Base-by-base conservation (phyloP, 352 stramenopile species). In the Pythium chondricola region DNA sequence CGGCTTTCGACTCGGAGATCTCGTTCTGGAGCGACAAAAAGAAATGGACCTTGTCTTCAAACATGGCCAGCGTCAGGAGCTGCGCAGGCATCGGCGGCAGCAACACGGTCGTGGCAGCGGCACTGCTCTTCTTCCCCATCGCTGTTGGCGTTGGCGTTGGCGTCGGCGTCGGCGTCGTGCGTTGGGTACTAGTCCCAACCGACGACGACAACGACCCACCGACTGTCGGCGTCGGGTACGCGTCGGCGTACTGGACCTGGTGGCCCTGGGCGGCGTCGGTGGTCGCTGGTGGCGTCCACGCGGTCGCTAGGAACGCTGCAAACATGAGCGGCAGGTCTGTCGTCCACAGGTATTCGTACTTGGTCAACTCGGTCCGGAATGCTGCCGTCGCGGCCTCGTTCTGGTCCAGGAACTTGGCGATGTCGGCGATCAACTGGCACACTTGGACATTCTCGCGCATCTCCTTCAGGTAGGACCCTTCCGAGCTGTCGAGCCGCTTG, bases 281-380 rank as follows among this genome's bases (percentile, higher is more conserved):
- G 13, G 13, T 22, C 10, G 47, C 9, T 21, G 58, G 48, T 16
- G 65, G 65, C 13, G 50, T 65, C 78, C 85, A 90, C 16, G 76
- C 82, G 0, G 71, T 81, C 3, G 57, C 42, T 1, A 96, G 66
- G 54, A 97, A 97, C 38, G 81, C 48, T 1, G 65, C 33, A 29
- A 97, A 97, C 73, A 96, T 95, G 20, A 83, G 66, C 11, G 91
- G 61, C 24, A 97, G 58, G 39, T 97, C 87, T 2, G 88, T 96
- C 10, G 73, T 92, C 88, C 88, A 97, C 9, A 97, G 52, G 60
- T 97, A 97, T 40, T 95, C 83, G 55, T 96, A 97, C 51, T 94
- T 95, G 9, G 65, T 74, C n/a, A 96, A 70, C 17, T 90, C 74
- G 6, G 61, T 35, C 17, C 81, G 74, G 37, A 80, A 91, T 2